Evolutionary conservation across 2,329 filamentous ascomycete genomes (phyloP), one percentile per base, ranked within the genome.

Genomic region (Fusarium oxysporum): DNA sequence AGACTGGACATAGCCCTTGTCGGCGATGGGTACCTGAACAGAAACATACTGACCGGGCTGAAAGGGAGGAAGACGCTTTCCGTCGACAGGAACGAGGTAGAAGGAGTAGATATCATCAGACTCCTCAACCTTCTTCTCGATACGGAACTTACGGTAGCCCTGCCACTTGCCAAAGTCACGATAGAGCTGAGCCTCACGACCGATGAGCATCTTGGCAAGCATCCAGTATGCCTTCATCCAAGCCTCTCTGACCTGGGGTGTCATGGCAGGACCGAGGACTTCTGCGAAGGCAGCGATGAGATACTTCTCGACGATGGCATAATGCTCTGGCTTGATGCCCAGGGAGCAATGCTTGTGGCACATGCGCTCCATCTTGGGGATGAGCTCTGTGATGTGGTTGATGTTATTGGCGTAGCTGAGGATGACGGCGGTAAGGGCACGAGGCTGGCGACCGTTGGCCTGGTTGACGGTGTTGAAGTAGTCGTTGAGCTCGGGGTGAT

Each of bases 311-410:
- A 95, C 92, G 47, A 93, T 88, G 38, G 86, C 85, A 80, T 94
- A 95, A 70, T 94, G 90, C 43, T 92, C 90, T 0, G 92, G 88
- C 62, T 84, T 85, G 78, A 95, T 90, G 75, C 89, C 89, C 4
- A 95, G 85, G 2, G 90, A 92, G 66, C 88, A 92, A 80, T 95
- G 92, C 81, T 94, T 94, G 80, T 94, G 89, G 80, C 91, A 92
- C 75, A 88, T 86, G 33, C 86, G 85, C 80, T 89, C 87, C 58
- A 89, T 83, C 70, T 85, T 86, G 50, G 86, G 85, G 40, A 85
- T 85, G 55, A 89, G 80, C 78, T 89, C 86, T 78, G 84, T 86
- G 65, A 86, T 88, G 81, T 89, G 83, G 80, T 92, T 89, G 80
- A 94, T 92, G 82, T 94, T 90, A 67, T 88, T 84, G 60, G 92